phyloP scores from a whole-genome alignment of 345 rosid genomes.

The Raphanus raphanistrum region DNA sequence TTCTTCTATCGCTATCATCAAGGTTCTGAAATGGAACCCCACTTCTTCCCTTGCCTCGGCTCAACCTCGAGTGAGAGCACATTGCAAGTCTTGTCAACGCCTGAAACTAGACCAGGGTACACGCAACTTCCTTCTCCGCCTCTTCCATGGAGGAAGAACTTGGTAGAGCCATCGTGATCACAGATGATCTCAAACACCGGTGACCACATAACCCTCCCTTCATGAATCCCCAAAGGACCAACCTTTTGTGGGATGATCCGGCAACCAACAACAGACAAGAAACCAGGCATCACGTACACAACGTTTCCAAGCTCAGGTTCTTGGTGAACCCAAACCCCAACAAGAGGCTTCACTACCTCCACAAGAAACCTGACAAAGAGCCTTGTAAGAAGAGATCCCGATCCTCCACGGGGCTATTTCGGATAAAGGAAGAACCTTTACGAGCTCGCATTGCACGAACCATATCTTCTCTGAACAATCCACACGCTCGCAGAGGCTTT shows the following conservation, averaged over 20 bases:
- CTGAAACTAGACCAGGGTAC: slow-evolving; percentile 62
- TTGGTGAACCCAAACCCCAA: slow-evolving; percentile 86
- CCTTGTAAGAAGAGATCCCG: slow-evolving; percentile 60
- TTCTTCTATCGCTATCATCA: slow-evolving; percentile 60
- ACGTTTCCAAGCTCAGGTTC: neutral
- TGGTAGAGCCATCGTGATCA: neutral
- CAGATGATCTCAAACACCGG: neutral
- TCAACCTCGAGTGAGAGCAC: slow-evolving; percentile 77
- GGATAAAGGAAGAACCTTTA: slow-evolving; percentile 47
- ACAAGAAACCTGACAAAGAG: slow-evolving; percentile 64
- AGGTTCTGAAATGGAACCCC: slow-evolving; percentile 55
- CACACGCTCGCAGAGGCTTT: slow-evolving; percentile 42
- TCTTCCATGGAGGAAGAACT: neutral
- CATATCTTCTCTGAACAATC: slow-evolving; percentile 46
- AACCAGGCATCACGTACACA: neutral
- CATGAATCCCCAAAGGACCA: neutral
- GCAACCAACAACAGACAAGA: neutral
- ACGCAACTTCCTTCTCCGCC: neutral
- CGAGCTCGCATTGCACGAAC: slow-evolving; percentile 47
- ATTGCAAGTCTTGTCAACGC: slow-evolving; percentile 61
- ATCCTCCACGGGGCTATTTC: slow-evolving; percentile 69
- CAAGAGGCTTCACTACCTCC: slow-evolving; percentile 57
- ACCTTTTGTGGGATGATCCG: neutral
- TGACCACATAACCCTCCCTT: neutral
- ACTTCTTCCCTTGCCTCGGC: slow-evolving; percentile 47